Base-by-base conservation (phyloP, 345 rosid genomes). In the Barbarea vulgaris region DNA sequence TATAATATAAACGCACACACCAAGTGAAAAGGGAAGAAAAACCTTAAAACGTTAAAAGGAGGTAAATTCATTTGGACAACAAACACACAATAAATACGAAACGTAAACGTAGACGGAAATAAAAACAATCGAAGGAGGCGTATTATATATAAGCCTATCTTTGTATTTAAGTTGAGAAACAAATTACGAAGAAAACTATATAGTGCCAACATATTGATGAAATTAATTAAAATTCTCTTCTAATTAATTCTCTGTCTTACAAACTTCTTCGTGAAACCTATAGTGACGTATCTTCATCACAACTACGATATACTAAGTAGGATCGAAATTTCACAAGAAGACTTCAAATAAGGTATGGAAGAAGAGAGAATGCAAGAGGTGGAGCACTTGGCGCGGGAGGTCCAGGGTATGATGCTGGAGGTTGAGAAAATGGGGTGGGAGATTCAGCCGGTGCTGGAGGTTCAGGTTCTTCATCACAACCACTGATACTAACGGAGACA, bases 401-500 rank as follows among this genome's bases (percentile, higher is more conserved):
- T 27, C 27, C 4, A 34, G 47, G 3, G 42, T 13, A 30, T 3
- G 11, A 11, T 0, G 56, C 7, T 6, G 44, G 70, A 31, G 22
- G n/a, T 39, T 36, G 41, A 36, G 41, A 13, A 36, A 0, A 36
- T n/a, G n/a, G n/a, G n/a, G n/a, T n/a, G n/a, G n/a, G n/a, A n/a
- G n/a, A n/a, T n/a, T n/a, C n/a, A n/a, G n/a, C n/a, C n/a, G n/a
- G 42, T 37, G 42, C 3, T 37, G 14, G 42, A 37, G 42, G 42
- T 11, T 39, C 44, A 39, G 44, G 2, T 24, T 39, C 52, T 51
- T 67, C 51, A 25, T 37, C 36, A n/a, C 0, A 13, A 53, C 11
- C 27, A 59, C 75, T 71, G 51, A 71, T 47, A 31, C 22, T 13
- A 24, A 17, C 8, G 27, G 59, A 60, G 2, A 72, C 51, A 34